Base-by-base conservation (phyloP, 1,284 basidiomycete genomes). In the Trametes sp. region DNA sequence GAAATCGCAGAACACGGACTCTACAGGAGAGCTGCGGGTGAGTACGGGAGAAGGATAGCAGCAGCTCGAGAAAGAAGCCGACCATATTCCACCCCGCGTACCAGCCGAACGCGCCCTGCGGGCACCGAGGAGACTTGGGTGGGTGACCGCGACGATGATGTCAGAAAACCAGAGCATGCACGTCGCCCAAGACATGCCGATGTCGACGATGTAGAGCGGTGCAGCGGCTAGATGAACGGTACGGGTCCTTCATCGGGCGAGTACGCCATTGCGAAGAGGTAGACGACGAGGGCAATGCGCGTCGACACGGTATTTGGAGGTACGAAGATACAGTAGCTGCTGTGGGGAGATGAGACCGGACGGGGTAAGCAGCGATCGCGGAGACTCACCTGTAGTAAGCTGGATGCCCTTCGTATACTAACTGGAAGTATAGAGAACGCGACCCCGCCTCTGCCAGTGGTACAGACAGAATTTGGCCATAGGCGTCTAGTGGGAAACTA, bases 241-340 rank as follows among this genome's bases (percentile, higher is more conserved):
- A 94, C 93, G 8, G 94, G 93, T 0, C 93, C 92, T 75, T 92
- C 90, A 26, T 90, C 90, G 4, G 90, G 83, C 0, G 84, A 88
- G 72, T 92, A 92, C 52, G 83, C 83, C 57, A 85, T 79, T 1
- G 79, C 80, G 69, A 86, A 92, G 5, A 92, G 77, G 72, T 90
- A 89, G 65, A 90, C 80, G 36, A 90, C 82, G 29, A 86, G 78
- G 7, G 76, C 84, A 35, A 87, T 73, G 46, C 80, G 80, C 9
- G 77, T 81, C 0, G n/a, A n/a, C n/a, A n/a, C n/a, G n/a, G n/a
- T n/a, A n/a, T n/a, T n/a, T n/a, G n/a, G n/a, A n/a, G n/a, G n/a
- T n/a, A n/a, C n/a, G n/a, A n/a, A n/a, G n/a, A n/a, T n/a, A n/a
- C n/a, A n/a, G n/a, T n/a, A n/a, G n/a, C n/a, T n/a, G n/a, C n/a